A percentile compares a stretch with the other conserved stretches of the same genome.
These are phyloP conservation scores for Aphanomyces invadans DNA, from an alignment of 352 stramenopile genomes.

Conservation along the genomic window DNA sequence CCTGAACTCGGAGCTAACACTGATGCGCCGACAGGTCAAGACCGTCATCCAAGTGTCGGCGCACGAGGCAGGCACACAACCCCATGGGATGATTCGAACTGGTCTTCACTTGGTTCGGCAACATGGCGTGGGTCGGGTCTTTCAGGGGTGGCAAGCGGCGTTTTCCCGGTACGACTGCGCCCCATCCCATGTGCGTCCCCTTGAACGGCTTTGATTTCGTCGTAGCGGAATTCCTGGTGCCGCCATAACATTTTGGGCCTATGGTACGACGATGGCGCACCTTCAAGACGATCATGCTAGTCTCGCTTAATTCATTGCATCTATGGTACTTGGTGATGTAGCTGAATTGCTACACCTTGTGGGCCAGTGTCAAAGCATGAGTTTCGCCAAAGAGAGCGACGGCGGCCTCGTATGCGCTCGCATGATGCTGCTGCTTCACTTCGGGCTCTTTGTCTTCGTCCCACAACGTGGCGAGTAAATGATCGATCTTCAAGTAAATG, in stretches of 20 bases:
- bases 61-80: slow-evolving; percentile 29
- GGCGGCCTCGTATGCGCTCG: slow-evolving; percentile 3
- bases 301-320: neutral
- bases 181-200: neutral
- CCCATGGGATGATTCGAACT: slow-evolving; percentile 39
- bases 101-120: slow-evolving; percentile 41
- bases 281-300: slow-evolving; percentile 24
- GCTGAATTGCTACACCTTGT: neutral
- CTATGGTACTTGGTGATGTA: neutral
- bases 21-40: slow-evolving; percentile 47
- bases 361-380: neutral
- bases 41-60: slow-evolving; percentile 71
- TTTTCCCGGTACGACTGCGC: slow-evolving; percentile 40
- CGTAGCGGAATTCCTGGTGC: slow-evolving; percentile 48
- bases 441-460: slow-evolving; percentile 2
- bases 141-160: slow-evolving; percentile 70
- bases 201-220: neutral
- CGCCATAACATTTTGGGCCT: slow-evolving; percentile 76
- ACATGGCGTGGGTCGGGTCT: slow-evolving; percentile 52
- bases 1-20: neutral
- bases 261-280: slow-evolving; percentile 51
- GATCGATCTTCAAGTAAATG: slow-evolving; percentile 19
- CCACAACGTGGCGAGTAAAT: slow-evolving; percentile 4
- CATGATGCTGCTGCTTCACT: neutral
- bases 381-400: slow-evolving; percentile 6